Percentiles rank a stretch among this genome's conserved stretches.
These are phyloP conservation scores for Dalbergia cultrata DNA, from an alignment of 306 rosid genomes.

Conservation along the genomic window DNA sequence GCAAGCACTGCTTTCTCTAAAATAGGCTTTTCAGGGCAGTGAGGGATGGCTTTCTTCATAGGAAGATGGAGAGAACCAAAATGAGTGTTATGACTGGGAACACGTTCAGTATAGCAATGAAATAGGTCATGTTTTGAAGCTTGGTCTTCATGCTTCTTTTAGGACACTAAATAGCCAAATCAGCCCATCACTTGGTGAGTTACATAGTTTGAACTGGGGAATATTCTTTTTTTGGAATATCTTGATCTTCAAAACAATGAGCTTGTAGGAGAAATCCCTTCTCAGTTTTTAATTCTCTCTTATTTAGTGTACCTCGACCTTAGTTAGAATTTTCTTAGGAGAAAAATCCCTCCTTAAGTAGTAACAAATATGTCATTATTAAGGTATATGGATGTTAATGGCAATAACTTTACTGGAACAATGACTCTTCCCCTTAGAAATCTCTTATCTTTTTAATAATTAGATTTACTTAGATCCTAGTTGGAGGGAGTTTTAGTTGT, in stretches of 20 bases:
- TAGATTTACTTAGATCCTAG: too few species aligned
- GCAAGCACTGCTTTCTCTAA: neutral
- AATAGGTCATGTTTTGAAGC: neutral
- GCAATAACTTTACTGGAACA: too few species aligned
- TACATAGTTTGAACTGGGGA: neutral
- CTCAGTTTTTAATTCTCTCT: neutral
- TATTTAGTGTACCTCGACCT: neutral
- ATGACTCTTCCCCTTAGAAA: neutral
- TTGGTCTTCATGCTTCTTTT: neutral
- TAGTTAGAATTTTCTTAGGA: neutral
- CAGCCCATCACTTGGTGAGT: neutral
- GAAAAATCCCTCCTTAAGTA: neutral
- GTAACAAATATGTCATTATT: too few species aligned
- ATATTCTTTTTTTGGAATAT: neutral
- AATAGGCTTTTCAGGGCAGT: neutral
- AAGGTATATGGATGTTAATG: neutral
- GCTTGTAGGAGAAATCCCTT: neutral
- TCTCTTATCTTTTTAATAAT: neutral
- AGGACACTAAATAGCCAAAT: neutral
- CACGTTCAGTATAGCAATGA: neutral
- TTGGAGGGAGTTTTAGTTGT: too few species aligned
- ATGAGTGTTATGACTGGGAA: slow-evolving; percentile 4
- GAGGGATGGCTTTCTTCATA: neutral
- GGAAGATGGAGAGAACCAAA: neutral
- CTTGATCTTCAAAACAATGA: neutral